Base-by-base conservation (phyloP, 257 asterid species). In the Mitragyna speciosa region DNA sequence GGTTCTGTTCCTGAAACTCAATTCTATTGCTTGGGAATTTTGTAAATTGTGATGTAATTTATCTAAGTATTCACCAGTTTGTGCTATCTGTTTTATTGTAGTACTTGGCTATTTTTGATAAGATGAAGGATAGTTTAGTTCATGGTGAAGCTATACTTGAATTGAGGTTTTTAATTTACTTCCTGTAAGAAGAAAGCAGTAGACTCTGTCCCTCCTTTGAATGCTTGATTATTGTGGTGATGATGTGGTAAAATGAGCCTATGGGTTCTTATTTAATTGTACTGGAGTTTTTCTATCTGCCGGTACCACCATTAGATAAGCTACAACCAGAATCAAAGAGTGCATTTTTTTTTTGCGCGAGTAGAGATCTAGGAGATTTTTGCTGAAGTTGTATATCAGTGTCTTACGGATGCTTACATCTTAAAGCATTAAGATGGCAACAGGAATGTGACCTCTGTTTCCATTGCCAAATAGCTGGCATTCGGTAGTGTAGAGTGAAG, bases 1-100 rank as follows among this genome's bases (percentile, higher is more conserved):
- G 61, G 87, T 81, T 65, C 17, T 63, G 54, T 75, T 69, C 26
- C 48, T 67, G 66, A 33, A 61, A 24, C 41, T 75, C 41, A 30
- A 28, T 69, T 72, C 45, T 14, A 11, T 73, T 79, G 31, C 36
- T 72, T 43, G 43, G 24, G 16, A 33, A 26, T n/a, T 49, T 67
- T 70, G 75, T 59, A 52, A 26, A 33, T 81, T 71, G 47, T 69
- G 47, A 1, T 76, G 12, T 59, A n/a, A 56, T 49, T 59, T 33
- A n/a, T 16, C 66, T 56, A 47, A 10, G 81, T n/a, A n/a, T n/a
- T n/a, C n/a, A n/a, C n/a, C n/a, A n/a, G n/a, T n/a, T n/a, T n/a
- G n/a, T n/a, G n/a, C 45, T 22, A 31, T 28, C 51, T 72, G 7
- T n/a, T 24, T 39, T 47, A 54, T 26, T 70, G 70, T 2, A 48